Percentiles rank a stretch among this genome's conserved stretches.
phyloP scores from a whole-genome alignment of 2,329 filamentous ascomycete species.

The Thelonectria discophora region DNA sequence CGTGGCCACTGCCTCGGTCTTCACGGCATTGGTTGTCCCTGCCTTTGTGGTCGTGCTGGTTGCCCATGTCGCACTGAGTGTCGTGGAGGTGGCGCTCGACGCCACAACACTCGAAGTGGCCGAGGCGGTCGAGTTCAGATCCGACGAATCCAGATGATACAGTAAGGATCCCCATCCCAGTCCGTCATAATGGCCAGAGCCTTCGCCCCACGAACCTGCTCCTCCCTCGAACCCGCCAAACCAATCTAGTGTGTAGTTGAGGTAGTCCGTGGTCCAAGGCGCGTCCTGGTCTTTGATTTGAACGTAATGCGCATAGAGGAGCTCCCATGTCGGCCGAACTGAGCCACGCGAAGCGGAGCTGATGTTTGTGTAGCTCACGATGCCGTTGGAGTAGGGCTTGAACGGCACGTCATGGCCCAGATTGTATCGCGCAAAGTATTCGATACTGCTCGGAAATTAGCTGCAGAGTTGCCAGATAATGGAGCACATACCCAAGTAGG shows the following conservation, averaged over 20 bases:
- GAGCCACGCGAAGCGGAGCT: conserved; percentile 18
- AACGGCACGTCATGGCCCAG: conserved; percentile 30
- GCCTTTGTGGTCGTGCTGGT: background rate
- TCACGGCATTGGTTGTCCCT: background rate
- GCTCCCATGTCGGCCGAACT: conserved; percentile 25
- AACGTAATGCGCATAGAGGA: conserved; percentile 29
- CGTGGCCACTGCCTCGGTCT: background rate
- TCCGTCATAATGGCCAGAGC: conserved; percentile 16
- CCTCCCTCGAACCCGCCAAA: conserved; percentile 24
- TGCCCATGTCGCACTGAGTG: background rate
- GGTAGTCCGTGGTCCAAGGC: conserved; percentile 28
- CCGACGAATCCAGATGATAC: conserved; percentile 17
- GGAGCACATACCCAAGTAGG: conserved; percentile 26
- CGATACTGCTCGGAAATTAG: conserved; percentile 1
- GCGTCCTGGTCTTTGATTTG: conserved; percentile 26
- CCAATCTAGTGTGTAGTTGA: conserved; percentile 20
- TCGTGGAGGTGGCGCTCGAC: background rate
- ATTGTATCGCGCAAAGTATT: conserved; percentile 31
- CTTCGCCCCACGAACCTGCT: conserved; percentile 19
- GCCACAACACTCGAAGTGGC: background rate
- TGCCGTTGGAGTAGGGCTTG: conserved; percentile 29
- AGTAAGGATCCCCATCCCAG: conserved; percentile 27
- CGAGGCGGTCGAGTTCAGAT: conserved; percentile 31
- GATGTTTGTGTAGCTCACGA: conserved; percentile 19
- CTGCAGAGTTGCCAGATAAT: background rate